Evolutionary conservation across 495 filamentous ascomycete species (phyloP), one percentile per base, ranked within the genome.

Genomic region (Bryoglossum gracile): DNA sequence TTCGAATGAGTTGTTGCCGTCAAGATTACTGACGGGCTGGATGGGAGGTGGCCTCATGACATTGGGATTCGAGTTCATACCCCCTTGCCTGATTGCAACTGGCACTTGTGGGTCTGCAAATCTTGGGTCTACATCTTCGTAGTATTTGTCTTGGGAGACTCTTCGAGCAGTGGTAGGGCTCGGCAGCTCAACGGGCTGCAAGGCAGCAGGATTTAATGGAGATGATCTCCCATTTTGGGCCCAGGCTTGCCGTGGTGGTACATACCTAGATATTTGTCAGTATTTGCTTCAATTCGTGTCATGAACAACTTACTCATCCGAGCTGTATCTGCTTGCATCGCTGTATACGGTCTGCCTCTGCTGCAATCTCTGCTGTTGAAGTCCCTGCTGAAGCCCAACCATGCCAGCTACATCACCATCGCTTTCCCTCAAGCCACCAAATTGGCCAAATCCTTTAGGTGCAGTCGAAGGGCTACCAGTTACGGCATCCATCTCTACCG

Each of bases 81-180:
- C 42, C 13, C n/a, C 47, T 10, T 50, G 53, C 8, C 48, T 28
- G 2, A 36, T 37, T 39, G 46, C 48, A 48, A 35, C 21, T 32
- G 65, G 57, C 19, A 67, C 62, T 34, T 50, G 56, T 2, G 44
- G 43, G 10, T 58, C 51, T 19, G 69, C 84, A 62, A 96, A 98
- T 33, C 83, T 83, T 18, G 92, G 92, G 48, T 94, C 89, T 16
- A 92, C 83, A 62, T 96, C 92, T 75, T 98, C 92, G 61, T 91
- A 95, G 66, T 96, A 96, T 48, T 76, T 65, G 36, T 73, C 71
- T 1, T 33, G 19, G 18, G 75, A 73, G 14, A 60, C 61, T 40
- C 76, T 63, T 36, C 59, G 62, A 14, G 43, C 40, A 19, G 9
- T 38, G 8, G 42, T 28, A 48, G 49, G 52, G 60, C 44, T 63